Evolutionary conservation across 106 monocot genomes (phyloP).

Genomic region (Amphibolis antarctica): DNA sequence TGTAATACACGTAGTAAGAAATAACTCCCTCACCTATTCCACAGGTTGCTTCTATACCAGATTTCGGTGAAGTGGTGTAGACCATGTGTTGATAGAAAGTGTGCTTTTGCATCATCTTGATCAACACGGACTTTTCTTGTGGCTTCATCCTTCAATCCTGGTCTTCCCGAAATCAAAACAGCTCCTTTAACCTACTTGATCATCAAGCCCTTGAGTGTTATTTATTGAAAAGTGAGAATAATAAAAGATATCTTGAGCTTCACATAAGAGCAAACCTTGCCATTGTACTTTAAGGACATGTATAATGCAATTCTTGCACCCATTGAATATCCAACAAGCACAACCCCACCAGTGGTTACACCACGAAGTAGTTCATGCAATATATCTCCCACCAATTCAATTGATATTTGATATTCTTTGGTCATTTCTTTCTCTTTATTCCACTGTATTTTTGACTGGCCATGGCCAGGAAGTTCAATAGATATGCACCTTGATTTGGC

Average conservation of each 20-base stretch:
- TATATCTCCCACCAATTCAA: constrained; percentile 48
- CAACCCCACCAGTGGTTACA: constrained; percentile 33
- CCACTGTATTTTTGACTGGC: constrained; percentile 34
- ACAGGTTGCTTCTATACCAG: constrained; percentile 69
- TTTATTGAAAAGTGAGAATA: too few species aligned
- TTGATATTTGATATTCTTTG: constrained; percentile 9
- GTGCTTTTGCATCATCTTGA: constrained; percentile 67
- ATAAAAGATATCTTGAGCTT: too few species aligned
- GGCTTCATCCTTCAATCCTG: constrained; percentile 58
- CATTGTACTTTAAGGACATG: constrained; percentile 58
- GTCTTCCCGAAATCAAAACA: constrained; percentile 87
- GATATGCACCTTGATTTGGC: constrained; percentile 40
- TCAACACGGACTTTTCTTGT: constrained; percentile 35
- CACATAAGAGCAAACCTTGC: constrained; percentile 43
- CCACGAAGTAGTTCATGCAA: constrained; percentile 45
- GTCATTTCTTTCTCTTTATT: constrained; percentile 12
- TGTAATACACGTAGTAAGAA: too few species aligned
- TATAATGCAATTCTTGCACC: constrained; percentile 85
- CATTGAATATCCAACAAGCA: constrained; percentile 91
- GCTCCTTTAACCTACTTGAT: constrained; percentile 51
- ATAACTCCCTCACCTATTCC: constrained; percentile 48
- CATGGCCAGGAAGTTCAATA: constrained; percentile 88
- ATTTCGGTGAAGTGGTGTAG: constrained; percentile 44
- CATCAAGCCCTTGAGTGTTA: background rate
- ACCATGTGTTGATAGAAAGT: constrained; percentile 45